phyloP scores from a whole-genome alignment of 257 asterid genomes.

The Ballota nigra region DNA sequence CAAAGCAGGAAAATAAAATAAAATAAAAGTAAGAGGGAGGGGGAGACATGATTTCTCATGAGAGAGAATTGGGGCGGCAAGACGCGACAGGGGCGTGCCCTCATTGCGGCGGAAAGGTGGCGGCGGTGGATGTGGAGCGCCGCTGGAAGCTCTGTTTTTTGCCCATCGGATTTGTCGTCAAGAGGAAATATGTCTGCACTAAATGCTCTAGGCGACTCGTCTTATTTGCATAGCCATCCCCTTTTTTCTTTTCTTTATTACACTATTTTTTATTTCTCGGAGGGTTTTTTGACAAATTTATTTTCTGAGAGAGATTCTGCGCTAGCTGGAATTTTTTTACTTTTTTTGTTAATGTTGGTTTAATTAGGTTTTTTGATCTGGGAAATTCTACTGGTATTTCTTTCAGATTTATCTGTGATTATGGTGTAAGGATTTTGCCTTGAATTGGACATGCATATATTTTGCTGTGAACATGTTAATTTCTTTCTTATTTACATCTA shows the following conservation, averaged over 20 bases:
- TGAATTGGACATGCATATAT: background rate
- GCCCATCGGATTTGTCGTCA: constrained; percentile 38
- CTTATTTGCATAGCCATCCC: constrained; percentile 13
- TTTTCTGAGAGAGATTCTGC: background rate
- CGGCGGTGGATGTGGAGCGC: constrained; percentile 42
- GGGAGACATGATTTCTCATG: constrained; percentile 23
- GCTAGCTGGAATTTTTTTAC: background rate
- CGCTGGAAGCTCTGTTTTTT: constrained; percentile 41
- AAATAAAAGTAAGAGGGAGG: background rate
- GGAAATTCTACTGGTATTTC: background rate
- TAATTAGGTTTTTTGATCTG: background rate
- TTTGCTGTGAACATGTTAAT: background rate
- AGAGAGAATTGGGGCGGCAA: constrained; percentile 41
- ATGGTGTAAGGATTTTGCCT: background rate
- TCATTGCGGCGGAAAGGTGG: constrained; percentile 51
- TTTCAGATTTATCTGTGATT: background rate
- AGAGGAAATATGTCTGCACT: constrained; percentile 40
- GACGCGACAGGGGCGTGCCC: constrained; percentile 49
- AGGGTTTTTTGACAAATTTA: background rate
- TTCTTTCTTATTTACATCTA: background rate
- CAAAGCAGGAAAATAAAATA: background rate
- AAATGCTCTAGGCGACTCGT: constrained; percentile 38
- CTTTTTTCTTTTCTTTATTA: background rate
- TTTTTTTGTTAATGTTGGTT: background rate
- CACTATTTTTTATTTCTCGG: background rate